These are phyloP conservation scores for Sphagnum tenellum DNA, from an alignment of 225 moss, liverwort and hornwort species.

Conservation along the genomic window DNA sequence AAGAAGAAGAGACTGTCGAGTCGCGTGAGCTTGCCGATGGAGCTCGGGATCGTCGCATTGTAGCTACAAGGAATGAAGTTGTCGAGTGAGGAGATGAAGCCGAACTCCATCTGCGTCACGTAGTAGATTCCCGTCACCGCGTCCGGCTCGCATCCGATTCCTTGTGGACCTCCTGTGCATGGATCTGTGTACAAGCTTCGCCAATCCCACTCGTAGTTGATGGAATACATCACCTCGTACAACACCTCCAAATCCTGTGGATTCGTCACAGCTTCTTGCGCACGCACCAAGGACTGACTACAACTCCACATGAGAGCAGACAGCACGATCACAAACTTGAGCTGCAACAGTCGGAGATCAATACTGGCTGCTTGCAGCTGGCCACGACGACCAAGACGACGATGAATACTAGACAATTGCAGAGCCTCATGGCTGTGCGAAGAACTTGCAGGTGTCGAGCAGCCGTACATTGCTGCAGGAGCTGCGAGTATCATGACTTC, in stretches of 20 bases:
- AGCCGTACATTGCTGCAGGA: too few species aligned
- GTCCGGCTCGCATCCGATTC: slow-evolving; percentile 28
- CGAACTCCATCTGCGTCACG: slow-evolving; percentile 39
- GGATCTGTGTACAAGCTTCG: slow-evolving; percentile 19
- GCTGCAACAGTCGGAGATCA: too few species aligned
- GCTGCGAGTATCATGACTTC: too few species aligned
- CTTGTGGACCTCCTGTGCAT: slow-evolving; percentile 29
- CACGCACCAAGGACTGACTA: neutral
- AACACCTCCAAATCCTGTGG: slow-evolving; percentile 19
- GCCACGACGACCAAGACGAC: too few species aligned
- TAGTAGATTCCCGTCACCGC: slow-evolving; percentile 12
- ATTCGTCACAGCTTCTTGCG: slow-evolving; percentile 14
- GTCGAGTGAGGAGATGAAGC: slow-evolving; percentile 20
- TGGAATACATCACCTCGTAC: slow-evolving; percentile 29
- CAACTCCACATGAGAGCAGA: too few species aligned
- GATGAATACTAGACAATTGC: too few species aligned
- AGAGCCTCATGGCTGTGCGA: too few species aligned
- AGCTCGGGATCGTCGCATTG: slow-evolving; percentile 23
- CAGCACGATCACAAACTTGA: too few species aligned
- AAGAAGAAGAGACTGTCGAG: slow-evolving; percentile 23
- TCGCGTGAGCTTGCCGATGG: slow-evolving; percentile 16
- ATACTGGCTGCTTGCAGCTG: too few species aligned
- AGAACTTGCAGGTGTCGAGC: too few species aligned
- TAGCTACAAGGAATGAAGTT: slow-evolving; percentile 26
- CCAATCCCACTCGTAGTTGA: slow-evolving; percentile 31